Evolutionary conservation across 352 stramenopile genomes (phyloP).

Genomic region (Phytophthora palmivora): DNA sequence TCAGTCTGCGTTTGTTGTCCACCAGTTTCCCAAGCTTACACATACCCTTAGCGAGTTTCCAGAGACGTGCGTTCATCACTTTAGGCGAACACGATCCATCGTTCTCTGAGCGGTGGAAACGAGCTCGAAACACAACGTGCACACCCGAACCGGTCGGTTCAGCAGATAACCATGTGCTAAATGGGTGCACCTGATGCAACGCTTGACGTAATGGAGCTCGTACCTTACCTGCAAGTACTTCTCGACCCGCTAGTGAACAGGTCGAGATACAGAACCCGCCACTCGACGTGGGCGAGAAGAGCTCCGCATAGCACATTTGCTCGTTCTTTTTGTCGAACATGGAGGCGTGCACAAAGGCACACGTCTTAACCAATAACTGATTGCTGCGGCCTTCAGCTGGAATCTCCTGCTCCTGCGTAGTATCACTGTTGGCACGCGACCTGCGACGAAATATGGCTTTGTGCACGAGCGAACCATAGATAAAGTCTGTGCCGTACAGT

Average conservation of each 20-base stretch:
- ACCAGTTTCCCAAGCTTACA: constrained; percentile 35
- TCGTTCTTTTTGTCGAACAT: constrained; percentile 46
- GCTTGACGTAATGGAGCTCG: constrained; percentile 7
- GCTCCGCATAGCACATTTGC: constrained; percentile 43
- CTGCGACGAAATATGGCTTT: constrained; percentile 20
- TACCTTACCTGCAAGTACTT: constrained; percentile 35
- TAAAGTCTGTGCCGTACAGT: constrained; percentile 50
- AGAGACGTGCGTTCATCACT: constrained; percentile 33
- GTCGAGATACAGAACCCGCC: constrained; percentile 40
- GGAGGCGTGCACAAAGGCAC: constrained; percentile 34
- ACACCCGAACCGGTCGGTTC: constrained; percentile 33
- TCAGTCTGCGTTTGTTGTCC: constrained; percentile 10
- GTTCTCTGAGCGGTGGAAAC: constrained; percentile 27
- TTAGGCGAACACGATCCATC: constrained; percentile 30
- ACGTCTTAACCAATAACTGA: constrained; percentile 43
- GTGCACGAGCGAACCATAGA: constrained; percentile 54
- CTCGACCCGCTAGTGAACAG: constrained; percentile 29
- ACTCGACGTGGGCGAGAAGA: constrained; percentile 35
- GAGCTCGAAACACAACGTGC: constrained; percentile 33
- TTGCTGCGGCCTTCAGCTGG: constrained; percentile 10
- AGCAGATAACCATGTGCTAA: constrained; percentile 32
- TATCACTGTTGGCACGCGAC: constrained; percentile 1
- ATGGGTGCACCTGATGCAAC: constrained; percentile 36
- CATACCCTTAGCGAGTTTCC: constrained; percentile 35
- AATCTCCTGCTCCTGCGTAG: background rate